phyloP scores from a whole-genome alignment of 2,329 filamentous ascomycete genomes.

The Paraconiothyrium sp. region DNA sequence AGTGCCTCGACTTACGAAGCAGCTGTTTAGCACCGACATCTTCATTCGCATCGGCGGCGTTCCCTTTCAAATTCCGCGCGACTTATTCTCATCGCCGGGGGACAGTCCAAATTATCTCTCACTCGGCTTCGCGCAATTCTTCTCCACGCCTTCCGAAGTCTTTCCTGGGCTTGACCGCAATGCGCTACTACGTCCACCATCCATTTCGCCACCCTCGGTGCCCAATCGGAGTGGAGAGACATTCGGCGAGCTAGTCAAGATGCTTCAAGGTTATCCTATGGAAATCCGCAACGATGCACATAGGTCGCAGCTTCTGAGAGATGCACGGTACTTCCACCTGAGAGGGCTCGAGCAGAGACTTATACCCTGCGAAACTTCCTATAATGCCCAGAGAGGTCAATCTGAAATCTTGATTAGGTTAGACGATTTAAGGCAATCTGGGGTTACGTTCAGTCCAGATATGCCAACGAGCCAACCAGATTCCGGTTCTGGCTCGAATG shows the following conservation, averaged over 20 bases:
- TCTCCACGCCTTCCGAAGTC: slow-evolving; percentile 78
- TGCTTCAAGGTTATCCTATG: slow-evolving; percentile 85
- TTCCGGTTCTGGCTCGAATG: slow-evolving; percentile 30
- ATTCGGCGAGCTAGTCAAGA: slow-evolving; percentile 82
- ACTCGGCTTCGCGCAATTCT: slow-evolving; percentile 88
- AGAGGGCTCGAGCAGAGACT: slow-evolving; percentile 90
- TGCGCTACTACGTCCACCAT: slow-evolving; percentile 83
- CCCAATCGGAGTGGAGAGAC: slow-evolving; percentile 83
- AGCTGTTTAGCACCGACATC: slow-evolving; percentile 90
- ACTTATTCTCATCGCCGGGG: slow-evolving; percentile 84
- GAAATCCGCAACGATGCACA: slow-evolving; percentile 80
- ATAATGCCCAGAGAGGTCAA: slow-evolving; percentile 73
- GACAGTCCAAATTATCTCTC: slow-evolving; percentile 98
- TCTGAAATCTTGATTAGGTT: slow-evolving; percentile 82
- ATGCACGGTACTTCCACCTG: slow-evolving; percentile 93
- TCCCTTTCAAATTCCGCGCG: slow-evolving; percentile 89
- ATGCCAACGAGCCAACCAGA: slow-evolving; percentile 31
- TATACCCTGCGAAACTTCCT: slow-evolving; percentile 78
- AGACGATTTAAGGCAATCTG: slow-evolving; percentile 89
- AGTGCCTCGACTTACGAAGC: slow-evolving; percentile 90
- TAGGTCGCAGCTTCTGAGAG: slow-evolving; percentile 78
- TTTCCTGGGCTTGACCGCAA: slow-evolving; percentile 86
- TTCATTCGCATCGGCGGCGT: slow-evolving; percentile 89
- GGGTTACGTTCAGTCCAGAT: slow-evolving; percentile 72
- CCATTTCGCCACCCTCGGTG: slow-evolving; percentile 83